These are phyloP conservation scores for Metroxylon sagu DNA, from an alignment of 176 grass and related monocot genomes.

Conservation along the genomic window DNA sequence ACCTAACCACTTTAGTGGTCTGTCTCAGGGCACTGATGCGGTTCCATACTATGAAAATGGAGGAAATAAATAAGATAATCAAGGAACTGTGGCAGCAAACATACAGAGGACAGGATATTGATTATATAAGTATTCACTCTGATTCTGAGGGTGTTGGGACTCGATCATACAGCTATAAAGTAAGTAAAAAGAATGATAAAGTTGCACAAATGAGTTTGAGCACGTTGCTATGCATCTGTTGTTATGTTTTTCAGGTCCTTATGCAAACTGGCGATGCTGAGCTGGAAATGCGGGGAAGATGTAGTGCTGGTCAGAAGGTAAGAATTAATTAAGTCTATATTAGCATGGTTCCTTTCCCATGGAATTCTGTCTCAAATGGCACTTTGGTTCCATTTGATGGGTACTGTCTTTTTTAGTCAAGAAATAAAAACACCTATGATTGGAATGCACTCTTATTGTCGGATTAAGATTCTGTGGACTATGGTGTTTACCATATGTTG, in stretches of 20 bases:
- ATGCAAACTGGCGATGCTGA: conserved; percentile 97
- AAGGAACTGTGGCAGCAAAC: conserved; percentile 99
- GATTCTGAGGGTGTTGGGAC: conserved; percentile 87
- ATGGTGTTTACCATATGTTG: conserved; percentile 18
- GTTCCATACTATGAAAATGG: conserved; percentile 98
- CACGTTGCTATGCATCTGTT: neutral
- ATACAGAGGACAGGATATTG: conserved; percentile 94
- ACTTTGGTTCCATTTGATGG: too few species aligned
- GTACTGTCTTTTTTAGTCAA: too few species aligned
- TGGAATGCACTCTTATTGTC: too few species aligned
- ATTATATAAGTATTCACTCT: conserved; percentile 89
- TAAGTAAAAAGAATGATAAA: conserved; percentile 25
- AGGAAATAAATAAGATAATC: conserved; percentile 99
- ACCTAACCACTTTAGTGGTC: neutral
- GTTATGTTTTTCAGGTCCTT: conserved; percentile 47
- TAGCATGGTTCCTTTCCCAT: too few species aligned
- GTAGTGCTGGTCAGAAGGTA: conserved; percentile 99
- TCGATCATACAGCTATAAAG: conserved; percentile 89
- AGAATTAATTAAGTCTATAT: neutral
- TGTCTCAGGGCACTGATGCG: conserved; percentile 79
- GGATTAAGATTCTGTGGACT: neutral
- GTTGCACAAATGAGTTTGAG: too few species aligned
- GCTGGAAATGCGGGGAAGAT: conserved; percentile 93
- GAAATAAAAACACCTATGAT: too few species aligned
- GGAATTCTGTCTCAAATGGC: too few species aligned